Evolutionary conservation across 495 filamentous ascomycete species (phyloP).

Genomic region (Neurospora tetrasperma): DNA sequence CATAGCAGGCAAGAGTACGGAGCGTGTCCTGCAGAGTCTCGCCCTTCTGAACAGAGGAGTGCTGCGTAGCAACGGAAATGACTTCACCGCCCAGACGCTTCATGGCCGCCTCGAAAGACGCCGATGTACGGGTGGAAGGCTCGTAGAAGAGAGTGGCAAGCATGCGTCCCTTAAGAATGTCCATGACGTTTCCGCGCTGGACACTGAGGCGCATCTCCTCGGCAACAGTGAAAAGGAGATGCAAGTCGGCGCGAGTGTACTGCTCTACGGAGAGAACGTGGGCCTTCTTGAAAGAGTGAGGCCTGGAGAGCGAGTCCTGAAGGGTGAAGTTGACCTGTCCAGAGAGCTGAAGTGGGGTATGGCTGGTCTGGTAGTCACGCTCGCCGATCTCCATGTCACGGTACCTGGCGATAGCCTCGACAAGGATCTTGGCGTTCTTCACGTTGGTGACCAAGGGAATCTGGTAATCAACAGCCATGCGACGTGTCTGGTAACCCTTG

Average conservation of each 20-base stretch:
- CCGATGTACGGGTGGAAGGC: conserved; percentile 89
- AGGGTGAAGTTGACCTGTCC: conserved; percentile 42
- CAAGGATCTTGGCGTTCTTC: conserved; percentile 95
- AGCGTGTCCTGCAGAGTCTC: conserved; percentile 89
- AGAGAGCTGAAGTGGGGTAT: conserved; percentile 64
- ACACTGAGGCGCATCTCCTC: conserved; percentile 94
- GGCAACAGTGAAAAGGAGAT: conserved; percentile 88
- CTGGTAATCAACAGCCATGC: conserved; percentile 98
- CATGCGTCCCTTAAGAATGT: conserved; percentile 74
- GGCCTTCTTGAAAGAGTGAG: conserved; percentile 72
- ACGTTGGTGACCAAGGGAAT: conserved; percentile 96
- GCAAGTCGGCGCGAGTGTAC: conserved; percentile 76
- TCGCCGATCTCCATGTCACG: conserved; percentile 72
- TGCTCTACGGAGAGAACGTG: conserved; percentile 85
- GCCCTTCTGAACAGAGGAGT: conserved; percentile 84
- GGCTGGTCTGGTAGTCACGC: conserved; percentile 82
- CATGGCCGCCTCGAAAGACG: conserved; percentile 97
- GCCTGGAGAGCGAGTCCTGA: conserved; percentile 56
- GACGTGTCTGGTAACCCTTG: conserved; percentile 85
- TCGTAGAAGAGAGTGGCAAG: conserved; percentile 94
- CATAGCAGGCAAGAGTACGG: conserved; percentile 86
- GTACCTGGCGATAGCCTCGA: conserved; percentile 86
- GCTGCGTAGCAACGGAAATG: conserved; percentile 63
- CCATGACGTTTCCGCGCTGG: conserved; percentile 77
- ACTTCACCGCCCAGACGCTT: conserved; percentile 85